Evolutionary conservation across 345 rosid genomes (phyloP).

Genomic region (Firmiana major): DNA sequence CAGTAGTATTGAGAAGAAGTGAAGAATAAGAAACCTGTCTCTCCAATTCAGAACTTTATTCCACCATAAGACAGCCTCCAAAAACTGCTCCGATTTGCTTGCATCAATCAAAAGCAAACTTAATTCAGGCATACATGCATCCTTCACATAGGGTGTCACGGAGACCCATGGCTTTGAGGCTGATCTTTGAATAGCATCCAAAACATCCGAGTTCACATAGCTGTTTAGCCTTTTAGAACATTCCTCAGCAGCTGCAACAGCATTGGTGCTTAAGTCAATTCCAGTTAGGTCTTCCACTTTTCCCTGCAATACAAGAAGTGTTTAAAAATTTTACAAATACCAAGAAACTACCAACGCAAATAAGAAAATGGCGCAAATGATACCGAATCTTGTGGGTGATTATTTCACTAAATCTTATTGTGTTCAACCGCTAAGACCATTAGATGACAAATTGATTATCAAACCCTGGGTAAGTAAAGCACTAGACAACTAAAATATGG

Average conservation of each 20-base stretch:
- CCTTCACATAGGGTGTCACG: conserved; percentile 29
- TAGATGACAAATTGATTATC: not conserved
- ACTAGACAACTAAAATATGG: not conserved
- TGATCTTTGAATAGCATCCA: conserved; percentile 43
- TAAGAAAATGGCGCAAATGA: not conserved
- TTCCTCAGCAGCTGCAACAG: conserved; percentile 36
- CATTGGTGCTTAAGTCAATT: conserved; percentile 27
- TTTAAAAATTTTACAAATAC: not conserved
- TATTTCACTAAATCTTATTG: not conserved
- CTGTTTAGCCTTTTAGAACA: conserved; percentile 31
- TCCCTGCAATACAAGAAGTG: conserved; percentile 26
- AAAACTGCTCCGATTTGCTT: conserved; percentile 24
- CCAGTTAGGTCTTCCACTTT: conserved; percentile 36
- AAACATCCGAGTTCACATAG: conserved; percentile 27
- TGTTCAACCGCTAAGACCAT: not conserved
- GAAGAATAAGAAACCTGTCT: conserved; percentile 20
- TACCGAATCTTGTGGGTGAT: not conserved
- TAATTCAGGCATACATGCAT: conserved; percentile 35
- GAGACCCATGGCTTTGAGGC: conserved; percentile 40
- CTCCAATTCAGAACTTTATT: conserved; percentile 31
- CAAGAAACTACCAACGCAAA: not conserved
- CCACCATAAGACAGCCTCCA: conserved; percentile 40
- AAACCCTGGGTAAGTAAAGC: not conserved
- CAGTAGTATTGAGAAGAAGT: not conserved
- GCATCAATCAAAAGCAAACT: conserved; percentile 31